These are phyloP conservation scores for Pichia sp. DNA, from an alignment of 1,139 yeast species.

Conservation along the genomic window DNA sequence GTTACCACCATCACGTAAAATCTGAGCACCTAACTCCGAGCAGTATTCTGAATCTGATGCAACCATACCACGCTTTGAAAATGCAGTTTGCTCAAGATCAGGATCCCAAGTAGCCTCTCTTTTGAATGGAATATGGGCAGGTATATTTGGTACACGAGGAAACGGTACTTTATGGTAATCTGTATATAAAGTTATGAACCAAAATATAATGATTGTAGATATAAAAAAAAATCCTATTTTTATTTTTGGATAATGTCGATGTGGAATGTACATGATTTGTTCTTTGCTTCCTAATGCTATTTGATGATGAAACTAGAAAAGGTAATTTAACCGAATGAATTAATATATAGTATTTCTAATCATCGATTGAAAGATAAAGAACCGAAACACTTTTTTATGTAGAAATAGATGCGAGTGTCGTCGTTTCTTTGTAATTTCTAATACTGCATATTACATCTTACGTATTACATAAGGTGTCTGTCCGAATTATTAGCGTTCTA, in stretches of 20 bases:
- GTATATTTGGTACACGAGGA: constrained; percentile 20
- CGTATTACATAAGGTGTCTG: too few species aligned
- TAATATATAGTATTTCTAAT: too few species aligned
- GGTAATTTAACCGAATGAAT: too few species aligned
- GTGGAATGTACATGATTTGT: too few species aligned
- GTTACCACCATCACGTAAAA: constrained; percentile 54
- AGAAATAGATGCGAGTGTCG: too few species aligned
- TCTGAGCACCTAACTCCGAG: constrained; percentile 59
- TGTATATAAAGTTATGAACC: neutral
- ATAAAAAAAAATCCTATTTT: neutral
- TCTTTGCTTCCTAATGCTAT: too few species aligned
- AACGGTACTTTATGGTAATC: constrained; percentile 5
- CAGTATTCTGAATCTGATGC: constrained; percentile 71
- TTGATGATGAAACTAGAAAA: too few species aligned
- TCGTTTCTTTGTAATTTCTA: too few species aligned
- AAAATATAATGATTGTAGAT: neutral
- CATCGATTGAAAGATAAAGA: too few species aligned
- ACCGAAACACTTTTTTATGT: too few species aligned
- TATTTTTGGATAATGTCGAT: too few species aligned
- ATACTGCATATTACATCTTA: too few species aligned
- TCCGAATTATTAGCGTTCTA: constrained; percentile 38
- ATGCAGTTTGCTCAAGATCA: constrained; percentile 30
- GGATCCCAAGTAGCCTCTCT: constrained; percentile 37
- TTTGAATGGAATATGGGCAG: constrained; percentile 26
- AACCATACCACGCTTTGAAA: constrained; percentile 55